Percentiles rank a stretch among this genome's conserved stretches.
Conservation (phyloP, 257 asterid species). For the Lycium ferocissimum region DNA sequence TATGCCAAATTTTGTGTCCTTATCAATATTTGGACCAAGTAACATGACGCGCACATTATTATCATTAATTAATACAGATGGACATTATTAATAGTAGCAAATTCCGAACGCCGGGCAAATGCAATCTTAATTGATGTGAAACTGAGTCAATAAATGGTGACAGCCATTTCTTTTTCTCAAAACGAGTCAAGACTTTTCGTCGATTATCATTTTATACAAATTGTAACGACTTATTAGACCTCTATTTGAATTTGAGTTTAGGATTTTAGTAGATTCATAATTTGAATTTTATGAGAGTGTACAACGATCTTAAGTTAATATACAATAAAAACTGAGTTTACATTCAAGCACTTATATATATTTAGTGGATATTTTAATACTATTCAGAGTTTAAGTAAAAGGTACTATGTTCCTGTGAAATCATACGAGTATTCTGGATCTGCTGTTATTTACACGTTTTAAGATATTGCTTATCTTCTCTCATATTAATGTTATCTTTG, state of each 20-base stretch:
- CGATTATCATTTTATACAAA: not conserved
- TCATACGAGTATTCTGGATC: too few species aligned
- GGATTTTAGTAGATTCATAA: not conserved
- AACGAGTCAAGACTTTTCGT: slow-evolving; percentile 16
- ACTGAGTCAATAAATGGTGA: not conserved
- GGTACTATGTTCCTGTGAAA: too few species aligned
- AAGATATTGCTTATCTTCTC: too few species aligned
- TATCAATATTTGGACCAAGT: not conserved
- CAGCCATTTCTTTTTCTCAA: not conserved
- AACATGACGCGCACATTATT: not conserved
- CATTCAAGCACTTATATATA: too few species aligned
- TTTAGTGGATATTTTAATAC: too few species aligned
- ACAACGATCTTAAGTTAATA: too few species aligned
- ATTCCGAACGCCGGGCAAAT: not conserved
- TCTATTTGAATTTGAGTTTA: not conserved
- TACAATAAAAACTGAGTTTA: too few species aligned
- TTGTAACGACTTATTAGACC: not conserved
- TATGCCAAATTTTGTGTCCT: not conserved
- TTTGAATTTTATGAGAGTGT: too few species aligned
- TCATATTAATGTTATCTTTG: not conserved
- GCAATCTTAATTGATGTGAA: not conserved
- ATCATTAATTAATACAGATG: not conserved
- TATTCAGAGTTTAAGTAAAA: too few species aligned
- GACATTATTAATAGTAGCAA: not conserved
- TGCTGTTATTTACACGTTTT: too few species aligned